Conservation (phyloP, 352 stramenopile species). For the Phytophthora pinifolia region DNA sequence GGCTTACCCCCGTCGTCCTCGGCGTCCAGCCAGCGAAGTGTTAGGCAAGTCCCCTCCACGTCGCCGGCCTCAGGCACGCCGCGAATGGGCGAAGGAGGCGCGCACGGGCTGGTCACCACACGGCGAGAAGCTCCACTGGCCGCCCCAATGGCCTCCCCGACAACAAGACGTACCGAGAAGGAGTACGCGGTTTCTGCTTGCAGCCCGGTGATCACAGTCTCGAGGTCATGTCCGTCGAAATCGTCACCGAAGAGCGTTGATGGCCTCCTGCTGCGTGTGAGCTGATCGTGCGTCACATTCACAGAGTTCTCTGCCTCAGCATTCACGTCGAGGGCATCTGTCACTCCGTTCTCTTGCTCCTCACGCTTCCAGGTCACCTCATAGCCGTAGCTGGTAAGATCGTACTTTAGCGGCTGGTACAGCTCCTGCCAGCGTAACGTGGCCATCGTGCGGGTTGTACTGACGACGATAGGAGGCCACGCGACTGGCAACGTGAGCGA, state of each 20-base stretch:
- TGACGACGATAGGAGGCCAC: constrained; percentile 58
- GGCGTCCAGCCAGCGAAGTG: constrained; percentile 57
- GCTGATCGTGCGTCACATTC: constrained; percentile 53
- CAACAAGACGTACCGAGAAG: constrained; percentile 69
- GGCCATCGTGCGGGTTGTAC: constrained; percentile 48
- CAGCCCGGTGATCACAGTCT: constrained; percentile 52
- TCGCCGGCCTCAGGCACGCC: constrained; percentile 38
- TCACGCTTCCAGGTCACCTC: constrained; percentile 58
- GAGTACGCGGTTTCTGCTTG: constrained; percentile 61
- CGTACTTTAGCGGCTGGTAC: constrained; percentile 57
- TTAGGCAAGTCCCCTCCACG: constrained; percentile 36
- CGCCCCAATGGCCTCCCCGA: constrained; percentile 54
- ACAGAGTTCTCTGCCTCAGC: constrained; percentile 22
- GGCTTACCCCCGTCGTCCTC: constrained; percentile 54
- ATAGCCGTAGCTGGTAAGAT: constrained; percentile 68
- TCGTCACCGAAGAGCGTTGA: constrained; percentile 73
- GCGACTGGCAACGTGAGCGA: constrained; percentile 71
- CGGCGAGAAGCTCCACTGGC: constrained; percentile 51
- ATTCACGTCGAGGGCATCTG: not conserved
- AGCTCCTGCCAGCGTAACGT: constrained; percentile 77
- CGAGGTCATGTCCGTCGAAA: constrained; percentile 78
- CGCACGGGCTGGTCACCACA: constrained; percentile 42
- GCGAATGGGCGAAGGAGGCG: constrained; percentile 37
- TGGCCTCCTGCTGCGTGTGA: constrained; percentile 61
- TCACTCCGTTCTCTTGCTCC: constrained; percentile 4